Evolutionary conservation across 768 basidiomycete species (phyloP).

Genomic region (Austroboletus eburneus): DNA sequence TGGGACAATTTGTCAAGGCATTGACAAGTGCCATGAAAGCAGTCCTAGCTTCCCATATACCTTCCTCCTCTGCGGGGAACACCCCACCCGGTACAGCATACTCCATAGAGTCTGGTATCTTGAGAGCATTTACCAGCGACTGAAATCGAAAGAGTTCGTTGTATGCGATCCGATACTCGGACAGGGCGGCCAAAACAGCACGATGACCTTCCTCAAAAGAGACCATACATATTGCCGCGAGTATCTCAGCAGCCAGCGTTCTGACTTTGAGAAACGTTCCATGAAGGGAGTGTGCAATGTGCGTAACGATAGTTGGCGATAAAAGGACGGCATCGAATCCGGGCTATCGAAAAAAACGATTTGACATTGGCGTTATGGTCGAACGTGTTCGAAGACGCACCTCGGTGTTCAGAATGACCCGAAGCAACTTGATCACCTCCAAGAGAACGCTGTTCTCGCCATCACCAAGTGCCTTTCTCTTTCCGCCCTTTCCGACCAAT

Average conservation of each 20-base stretch:
- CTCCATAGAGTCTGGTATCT: conserved; percentile 44
- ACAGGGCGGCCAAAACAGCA: conserved; percentile 70
- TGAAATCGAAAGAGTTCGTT: conserved; percentile 81
- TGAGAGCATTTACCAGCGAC: conserved; percentile 60
- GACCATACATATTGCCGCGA: conserved; percentile 81
- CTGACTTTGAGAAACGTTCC: conserved; percentile 64
- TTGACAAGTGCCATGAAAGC: conserved; percentile 78
- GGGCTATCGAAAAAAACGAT: conserved; percentile 39
- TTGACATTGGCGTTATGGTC: background rate
- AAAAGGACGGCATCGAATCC: conserved; percentile 68
- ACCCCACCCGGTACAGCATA: conserved; percentile 29
- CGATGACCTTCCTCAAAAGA: conserved; percentile 67
- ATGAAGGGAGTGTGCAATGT: conserved; percentile 70
- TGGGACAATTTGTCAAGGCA: conserved; percentile 70
- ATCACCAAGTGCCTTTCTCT: conserved; percentile 56
- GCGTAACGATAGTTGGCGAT: conserved; percentile 61
- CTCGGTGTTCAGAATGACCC: conserved; percentile 81
- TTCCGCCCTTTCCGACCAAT: conserved; percentile 66
- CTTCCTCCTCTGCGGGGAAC: conserved; percentile 54
- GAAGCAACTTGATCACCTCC: conserved; percentile 75
- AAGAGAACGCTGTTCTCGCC: conserved; percentile 62
- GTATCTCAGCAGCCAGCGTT: conserved; percentile 65
- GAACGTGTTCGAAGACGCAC: conserved; percentile 36
- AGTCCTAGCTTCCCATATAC: conserved; percentile 77
- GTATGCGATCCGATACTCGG: conserved; percentile 70